A percentile compares a stretch with the other conserved stretches of the same genome.
phyloP scores from a whole-genome alignment of 2,329 filamentous ascomycete genomes.

The Botrytis tulipae region DNA sequence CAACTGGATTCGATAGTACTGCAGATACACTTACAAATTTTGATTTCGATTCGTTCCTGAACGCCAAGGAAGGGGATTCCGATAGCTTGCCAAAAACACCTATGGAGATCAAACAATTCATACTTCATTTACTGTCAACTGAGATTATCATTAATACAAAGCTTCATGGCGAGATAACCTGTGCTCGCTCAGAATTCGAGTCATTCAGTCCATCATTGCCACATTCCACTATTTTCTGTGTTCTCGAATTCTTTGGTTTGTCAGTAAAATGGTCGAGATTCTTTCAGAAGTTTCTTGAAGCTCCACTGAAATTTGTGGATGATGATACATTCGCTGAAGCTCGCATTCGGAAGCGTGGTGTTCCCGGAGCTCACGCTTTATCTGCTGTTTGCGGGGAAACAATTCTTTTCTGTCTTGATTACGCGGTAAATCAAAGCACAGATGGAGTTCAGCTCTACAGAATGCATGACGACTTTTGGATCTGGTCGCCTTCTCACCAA shows the following conservation, averaged over 20 bases:
- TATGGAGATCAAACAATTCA: slow-evolving; percentile 53
- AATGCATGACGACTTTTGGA: slow-evolving; percentile 66
- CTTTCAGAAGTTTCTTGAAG: slow-evolving; percentile 58
- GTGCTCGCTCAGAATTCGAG: slow-evolving; percentile 57
- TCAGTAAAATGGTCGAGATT: slow-evolving; percentile 56
- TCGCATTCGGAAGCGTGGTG: slow-evolving; percentile 53
- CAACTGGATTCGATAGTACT: background rate
- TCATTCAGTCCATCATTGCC: slow-evolving; percentile 58
- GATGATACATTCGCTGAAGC: slow-evolving; percentile 43
- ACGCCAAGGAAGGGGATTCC: slow-evolving; percentile 25
- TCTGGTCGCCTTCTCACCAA: slow-evolving; percentile 55
- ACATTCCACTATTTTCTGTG: slow-evolving; percentile 56
- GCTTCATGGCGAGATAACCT: slow-evolving; percentile 52
- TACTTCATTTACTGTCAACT: slow-evolving; percentile 55
- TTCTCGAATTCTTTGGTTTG: slow-evolving; percentile 60
- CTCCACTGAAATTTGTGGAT: slow-evolving; percentile 56
- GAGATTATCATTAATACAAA: slow-evolving; percentile 53
- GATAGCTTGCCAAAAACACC: slow-evolving; percentile 33
- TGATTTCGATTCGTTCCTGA: background rate
- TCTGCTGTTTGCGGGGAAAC: slow-evolving; percentile 60
- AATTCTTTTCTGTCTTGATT: slow-evolving; percentile 64
- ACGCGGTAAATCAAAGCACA: slow-evolving; percentile 59
- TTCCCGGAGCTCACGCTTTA: slow-evolving; percentile 58
- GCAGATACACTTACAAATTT: background rate
- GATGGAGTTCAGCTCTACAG: slow-evolving; percentile 56